phyloP scores from a whole-genome alignment of 2,329 filamentous ascomycete species.

The Ilyonectria sp. region DNA sequence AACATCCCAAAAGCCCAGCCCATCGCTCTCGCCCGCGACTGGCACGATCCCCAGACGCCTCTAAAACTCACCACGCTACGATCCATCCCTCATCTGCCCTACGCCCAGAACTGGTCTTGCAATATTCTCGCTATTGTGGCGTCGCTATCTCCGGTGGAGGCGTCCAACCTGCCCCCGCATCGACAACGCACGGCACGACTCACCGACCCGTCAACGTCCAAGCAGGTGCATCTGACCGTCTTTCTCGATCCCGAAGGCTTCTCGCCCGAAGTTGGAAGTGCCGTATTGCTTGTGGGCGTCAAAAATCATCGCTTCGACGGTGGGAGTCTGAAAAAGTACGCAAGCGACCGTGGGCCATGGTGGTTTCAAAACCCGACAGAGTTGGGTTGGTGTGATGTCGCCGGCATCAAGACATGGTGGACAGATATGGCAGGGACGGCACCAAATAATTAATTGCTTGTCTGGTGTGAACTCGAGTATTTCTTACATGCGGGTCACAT shows the following conservation, averaged over 20 bases:
- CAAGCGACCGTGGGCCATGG: slow-evolving; percentile 61
- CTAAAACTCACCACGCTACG: slow-evolving; percentile 67
- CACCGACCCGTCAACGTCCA: slow-evolving; percentile 65
- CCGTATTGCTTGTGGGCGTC: slow-evolving; percentile 67
- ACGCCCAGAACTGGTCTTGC: slow-evolving; percentile 71
- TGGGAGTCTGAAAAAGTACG: slow-evolving; percentile 62
- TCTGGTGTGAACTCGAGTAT: too few species aligned
- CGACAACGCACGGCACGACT: slow-evolving; percentile 68
- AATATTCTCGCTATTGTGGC: slow-evolving; percentile 68
- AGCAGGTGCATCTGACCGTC: slow-evolving; percentile 68
- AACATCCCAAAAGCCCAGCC: slow-evolving; percentile 39
- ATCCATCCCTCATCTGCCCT: slow-evolving; percentile 67
- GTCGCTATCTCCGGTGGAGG: slow-evolving; percentile 63
- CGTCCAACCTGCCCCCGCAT: slow-evolving; percentile 64
- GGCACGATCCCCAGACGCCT: slow-evolving; percentile 59
- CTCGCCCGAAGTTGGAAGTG: slow-evolving; percentile 62
- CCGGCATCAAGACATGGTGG: slow-evolving; percentile 64
- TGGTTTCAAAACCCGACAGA: slow-evolving; percentile 66
- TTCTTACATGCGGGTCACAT: neutral
- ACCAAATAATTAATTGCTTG: neutral
- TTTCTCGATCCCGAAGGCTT: slow-evolving; percentile 69
- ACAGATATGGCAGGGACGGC: slow-evolving; percentile 40
- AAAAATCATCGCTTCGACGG: slow-evolving; percentile 72
- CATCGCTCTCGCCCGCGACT: slow-evolving; percentile 58
- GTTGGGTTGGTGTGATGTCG: slow-evolving; percentile 66